These are phyloP conservation scores for Uncinocarpus reesii DNA, from an alignment of 2,329 filamentous ascomycete species.

Conservation along the genomic window DNA sequence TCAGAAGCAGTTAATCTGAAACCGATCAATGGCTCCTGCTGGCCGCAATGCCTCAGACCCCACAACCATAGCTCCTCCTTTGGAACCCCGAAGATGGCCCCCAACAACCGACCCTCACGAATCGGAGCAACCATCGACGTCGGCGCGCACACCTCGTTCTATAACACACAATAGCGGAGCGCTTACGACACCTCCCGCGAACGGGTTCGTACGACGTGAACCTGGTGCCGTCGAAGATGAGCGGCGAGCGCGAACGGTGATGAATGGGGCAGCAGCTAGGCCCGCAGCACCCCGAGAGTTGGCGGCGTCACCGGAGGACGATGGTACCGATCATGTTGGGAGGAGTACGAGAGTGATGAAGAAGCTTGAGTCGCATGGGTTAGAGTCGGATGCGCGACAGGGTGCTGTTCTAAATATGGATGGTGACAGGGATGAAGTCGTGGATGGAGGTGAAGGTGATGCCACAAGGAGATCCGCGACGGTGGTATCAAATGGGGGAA, in stretches of 20 bases:
- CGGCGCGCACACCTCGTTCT: neutral
- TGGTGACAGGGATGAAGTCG: neutral
- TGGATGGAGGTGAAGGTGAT: no score
- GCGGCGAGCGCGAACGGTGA: neutral
- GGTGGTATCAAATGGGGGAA: neutral
- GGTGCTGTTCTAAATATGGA: neutral
- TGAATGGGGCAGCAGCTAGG: neutral
- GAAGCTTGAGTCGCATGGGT: neutral
- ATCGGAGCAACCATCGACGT: neutral
- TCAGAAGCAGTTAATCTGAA: neutral
- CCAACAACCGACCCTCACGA: neutral
- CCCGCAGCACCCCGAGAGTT: no score
- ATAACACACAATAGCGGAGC: neutral
- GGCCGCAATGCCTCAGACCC: no score
- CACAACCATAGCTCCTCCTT: neutral
- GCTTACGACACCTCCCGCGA: neutral
- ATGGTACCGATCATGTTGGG: neutral
- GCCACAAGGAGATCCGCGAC: neutral
- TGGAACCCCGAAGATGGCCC: neutral
- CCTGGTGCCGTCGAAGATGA: neutral
- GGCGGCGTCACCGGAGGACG: neutral
- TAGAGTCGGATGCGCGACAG: neutral
- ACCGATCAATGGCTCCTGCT: neutral
- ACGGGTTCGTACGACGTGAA: neutral
- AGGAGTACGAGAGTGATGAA: neutral